Base-by-base conservation (phyloP, 106 monocot species). In the Hemerocallis citrina region DNA sequence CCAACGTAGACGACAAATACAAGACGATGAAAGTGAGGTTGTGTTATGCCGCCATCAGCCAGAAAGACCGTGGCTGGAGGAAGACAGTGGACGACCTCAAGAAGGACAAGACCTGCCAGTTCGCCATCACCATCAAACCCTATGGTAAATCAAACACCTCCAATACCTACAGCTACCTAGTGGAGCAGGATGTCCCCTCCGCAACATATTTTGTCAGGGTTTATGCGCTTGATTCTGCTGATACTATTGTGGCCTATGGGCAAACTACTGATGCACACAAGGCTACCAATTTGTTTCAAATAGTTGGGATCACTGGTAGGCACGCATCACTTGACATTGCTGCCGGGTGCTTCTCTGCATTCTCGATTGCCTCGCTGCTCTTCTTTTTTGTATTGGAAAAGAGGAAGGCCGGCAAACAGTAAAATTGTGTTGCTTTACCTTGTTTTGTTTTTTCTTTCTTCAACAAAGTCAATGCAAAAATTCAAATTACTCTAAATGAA, bases 1-100 rank as follows among this genome's bases (percentile, higher is more conserved):
- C 73, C 4, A 54, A 29, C 16, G 13, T 64, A 11, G 75, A 75
- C 43, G 49, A 47, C 22, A 54, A 41, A 44, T 89, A 85, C 77
- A 77, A 78, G 68, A 81, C 63, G 54, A 72, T 95, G 32, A 80
- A 81, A 74, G 31, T 83, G 50, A 64, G n/a, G 58, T 76, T 95
- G 4, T 95, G 89, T 76, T 95, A 86, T 27, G 89, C 89, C 3
- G 86, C 80, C 33, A 65, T 56, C 27, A 95, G 94, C 83, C 94
- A 89, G 68, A 41, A 28, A 0, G 89, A 89, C 75, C 80, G 94
- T 17, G 78, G 65, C 14, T 95, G 94, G 94, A 75, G 94, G 41
- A 86, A 81, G 70, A 78, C 94, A 5, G 35, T 37, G 0, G 63
- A 86, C 44, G 62, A 78, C 28, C 75, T 89, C 22, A 59, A 58